phyloP scores from a whole-genome alignment of 345 rosid species.

The Eucalyptus tenuipes region DNA sequence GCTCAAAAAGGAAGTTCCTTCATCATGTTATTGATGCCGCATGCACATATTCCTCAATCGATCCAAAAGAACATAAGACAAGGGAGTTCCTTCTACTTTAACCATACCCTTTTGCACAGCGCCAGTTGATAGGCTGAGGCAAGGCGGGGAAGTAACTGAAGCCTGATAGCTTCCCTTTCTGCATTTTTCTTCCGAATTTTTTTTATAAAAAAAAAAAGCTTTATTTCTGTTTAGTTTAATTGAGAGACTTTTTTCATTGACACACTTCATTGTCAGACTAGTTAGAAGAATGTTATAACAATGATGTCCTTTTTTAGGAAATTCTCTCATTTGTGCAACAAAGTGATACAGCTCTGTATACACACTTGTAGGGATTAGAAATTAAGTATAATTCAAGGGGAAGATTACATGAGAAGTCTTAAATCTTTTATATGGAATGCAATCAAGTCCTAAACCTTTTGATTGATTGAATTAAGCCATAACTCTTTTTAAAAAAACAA shows the following conservation, averaged over 20 bases:
- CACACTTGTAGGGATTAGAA: not conserved
- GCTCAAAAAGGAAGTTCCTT: not conserved
- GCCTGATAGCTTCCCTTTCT: not conserved
- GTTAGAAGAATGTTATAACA: not conserved
- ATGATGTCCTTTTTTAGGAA: not conserved
- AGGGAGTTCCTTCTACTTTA: not conserved
- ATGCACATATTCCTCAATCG: not conserved
- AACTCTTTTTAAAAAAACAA: too few species aligned
- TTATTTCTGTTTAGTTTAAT: not conserved
- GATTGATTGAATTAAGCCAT: not conserved
- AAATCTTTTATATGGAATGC: not conserved
- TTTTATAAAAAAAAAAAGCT: not conserved
- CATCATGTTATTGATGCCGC: not conserved
- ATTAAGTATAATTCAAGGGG: not conserved
- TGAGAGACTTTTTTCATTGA: not conserved
- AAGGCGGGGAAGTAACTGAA: not conserved
- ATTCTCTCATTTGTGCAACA: not conserved
- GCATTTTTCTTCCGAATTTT: not conserved
- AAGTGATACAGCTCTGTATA: not conserved
- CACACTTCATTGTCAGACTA: not conserved
- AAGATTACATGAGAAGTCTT: not conserved
- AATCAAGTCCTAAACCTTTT: fast-evolving
- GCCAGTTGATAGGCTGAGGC: not conserved
- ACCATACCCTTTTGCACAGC: not conserved
- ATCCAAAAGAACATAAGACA: not conserved